Percentiles rank a stretch among this genome's conserved stretches.
Evolutionary conservation across 2,329 filamentous ascomycete genomes (phyloP).

Genomic region (Epichloe typhina): DNA sequence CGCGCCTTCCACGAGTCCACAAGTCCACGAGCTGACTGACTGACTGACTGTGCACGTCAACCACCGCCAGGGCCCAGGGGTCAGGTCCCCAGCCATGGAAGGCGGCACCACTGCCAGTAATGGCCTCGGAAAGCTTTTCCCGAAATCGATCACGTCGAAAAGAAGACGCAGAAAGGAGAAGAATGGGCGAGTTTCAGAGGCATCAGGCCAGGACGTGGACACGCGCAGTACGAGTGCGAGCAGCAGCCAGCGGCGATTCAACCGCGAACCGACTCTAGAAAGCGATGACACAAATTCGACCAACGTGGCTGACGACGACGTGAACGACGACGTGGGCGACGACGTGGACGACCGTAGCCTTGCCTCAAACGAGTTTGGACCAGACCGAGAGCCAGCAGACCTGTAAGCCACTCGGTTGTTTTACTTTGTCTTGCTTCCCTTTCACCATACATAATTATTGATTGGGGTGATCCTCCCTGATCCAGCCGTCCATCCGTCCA

Average conservation of each 20-base stretch:
- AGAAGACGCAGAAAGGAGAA: constrained; percentile 35
- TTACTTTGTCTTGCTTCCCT: neutral
- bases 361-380: constrained; percentile 22
- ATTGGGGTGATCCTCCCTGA: too few species aligned
- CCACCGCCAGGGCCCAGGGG: neutral
- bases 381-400: constrained; percentile 12
- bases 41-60: neutral
- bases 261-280: constrained; percentile 22
- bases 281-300: constrained; percentile 20
- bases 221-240: constrained; percentile 22
- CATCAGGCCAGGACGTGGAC: constrained; percentile 16
- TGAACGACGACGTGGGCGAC: constrained; percentile 8
- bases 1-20: neutral
- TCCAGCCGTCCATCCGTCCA: too few species aligned
- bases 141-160: constrained; percentile 36
- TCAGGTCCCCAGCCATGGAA: constrained; percentile 6
- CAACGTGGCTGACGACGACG: constrained; percentile 19
- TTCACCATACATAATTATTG: too few species aligned
- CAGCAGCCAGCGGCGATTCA: constrained; percentile 6
- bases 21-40: too few species aligned
- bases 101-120: constrained; percentile 11
- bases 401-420: neutral
- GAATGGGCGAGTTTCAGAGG: constrained; percentile 23
- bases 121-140: constrained; percentile 37
- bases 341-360: constrained; percentile 17